These are phyloP conservation scores for Mycena kentingensis DNA, from an alignment of 768 basidiomycete species.

Conservation along the genomic window DNA sequence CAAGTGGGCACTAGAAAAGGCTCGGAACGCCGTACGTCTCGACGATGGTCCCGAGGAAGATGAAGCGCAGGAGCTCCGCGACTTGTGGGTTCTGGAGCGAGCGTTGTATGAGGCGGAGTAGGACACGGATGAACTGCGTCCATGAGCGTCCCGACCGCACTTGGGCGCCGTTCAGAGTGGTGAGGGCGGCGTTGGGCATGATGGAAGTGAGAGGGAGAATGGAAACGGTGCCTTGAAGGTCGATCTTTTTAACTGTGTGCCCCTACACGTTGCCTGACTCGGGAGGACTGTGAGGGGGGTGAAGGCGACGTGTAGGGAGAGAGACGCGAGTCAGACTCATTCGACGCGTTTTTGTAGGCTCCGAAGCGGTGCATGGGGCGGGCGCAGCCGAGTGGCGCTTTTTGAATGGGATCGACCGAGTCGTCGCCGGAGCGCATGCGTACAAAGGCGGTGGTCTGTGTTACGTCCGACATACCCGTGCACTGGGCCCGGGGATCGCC, in stretches of 20 bases:
- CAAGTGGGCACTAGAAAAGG: constrained; percentile 1
- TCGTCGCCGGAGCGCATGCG: too few relatives aligned
- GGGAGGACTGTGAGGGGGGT: too few relatives aligned
- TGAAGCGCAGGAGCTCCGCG: constrained; percentile 19
- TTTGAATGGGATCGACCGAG: too few relatives aligned
- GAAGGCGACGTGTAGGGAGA: too few relatives aligned
- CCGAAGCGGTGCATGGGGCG: too few relatives aligned
- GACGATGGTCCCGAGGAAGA: constrained; percentile 22
- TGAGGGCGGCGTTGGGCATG: constrained; percentile 8
- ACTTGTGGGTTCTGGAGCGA: constrained; percentile 18
- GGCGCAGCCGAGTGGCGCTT: too few relatives aligned
- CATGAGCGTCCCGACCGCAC: constrained; percentile 9
- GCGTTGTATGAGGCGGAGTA: constrained; percentile 3
- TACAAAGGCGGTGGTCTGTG: too few relatives aligned
- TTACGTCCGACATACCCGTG: too few relatives aligned
- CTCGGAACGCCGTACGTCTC: constrained; percentile 15
- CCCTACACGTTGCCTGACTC: background rate
- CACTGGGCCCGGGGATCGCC: too few relatives aligned
- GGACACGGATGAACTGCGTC: constrained; percentile 7
- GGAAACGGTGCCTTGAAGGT: background rate
- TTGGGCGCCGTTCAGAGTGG: constrained; percentile 11
- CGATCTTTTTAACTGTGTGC: background rate
- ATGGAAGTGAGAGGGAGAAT: background rate
- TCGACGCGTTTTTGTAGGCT: too few relatives aligned
- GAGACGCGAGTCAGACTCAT: too few relatives aligned